Conservation (phyloP, 2,329 filamentous ascomycete genomes). For the Nothophoma quercina region DNA sequence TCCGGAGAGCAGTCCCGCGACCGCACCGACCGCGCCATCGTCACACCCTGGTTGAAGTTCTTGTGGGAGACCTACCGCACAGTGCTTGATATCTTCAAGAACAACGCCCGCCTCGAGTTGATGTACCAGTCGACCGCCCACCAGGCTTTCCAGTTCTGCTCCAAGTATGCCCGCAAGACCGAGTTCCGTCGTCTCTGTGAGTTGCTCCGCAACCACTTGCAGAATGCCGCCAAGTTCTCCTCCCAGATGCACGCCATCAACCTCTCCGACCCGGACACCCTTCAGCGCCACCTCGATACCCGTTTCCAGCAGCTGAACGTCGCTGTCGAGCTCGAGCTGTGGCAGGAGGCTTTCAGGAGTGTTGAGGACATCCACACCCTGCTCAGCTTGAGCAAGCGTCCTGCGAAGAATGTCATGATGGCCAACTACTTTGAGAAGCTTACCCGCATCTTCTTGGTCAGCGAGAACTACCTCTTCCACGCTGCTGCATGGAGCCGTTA, state of each 20-base stretch:
- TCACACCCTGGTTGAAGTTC: constrained; percentile 99
- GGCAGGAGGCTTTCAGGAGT: constrained; percentile 99
- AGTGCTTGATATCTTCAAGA: constrained; percentile 96
- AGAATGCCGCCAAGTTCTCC: constrained; percentile 98
- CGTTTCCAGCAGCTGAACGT: constrained; percentile 99
- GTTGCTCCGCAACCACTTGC: constrained; percentile 96
- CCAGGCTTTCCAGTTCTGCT: constrained; percentile 98
- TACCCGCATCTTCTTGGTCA: constrained; percentile 96
- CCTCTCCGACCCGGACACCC: constrained; percentile 93
- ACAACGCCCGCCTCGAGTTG: constrained; percentile 95
- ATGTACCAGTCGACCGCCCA: constrained; percentile 98
- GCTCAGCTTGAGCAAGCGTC: constrained; percentile 95
- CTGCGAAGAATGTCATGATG: constrained; percentile 99
- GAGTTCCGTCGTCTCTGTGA: constrained; percentile 99
- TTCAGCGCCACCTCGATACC: constrained; percentile 96
- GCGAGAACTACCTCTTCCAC: constrained; percentile 99
- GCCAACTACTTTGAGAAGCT: constrained; percentile 99
- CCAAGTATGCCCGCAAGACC: constrained; percentile 98
- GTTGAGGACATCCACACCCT: constrained; percentile 99
- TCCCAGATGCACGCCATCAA: constrained; percentile 99
- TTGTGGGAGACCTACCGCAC: constrained; percentile 99
- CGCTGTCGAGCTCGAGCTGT: constrained; percentile 94
- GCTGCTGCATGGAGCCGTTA: constrained; percentile 97
- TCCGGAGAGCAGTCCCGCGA: constrained; percentile 98
- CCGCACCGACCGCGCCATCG: constrained; percentile 95